Percentiles rank a stretch among this genome's conserved stretches.
phyloP scores from a whole-genome alignment of 371 early-diverging fungal genomes.

The Blakeslea trispora region DNA sequence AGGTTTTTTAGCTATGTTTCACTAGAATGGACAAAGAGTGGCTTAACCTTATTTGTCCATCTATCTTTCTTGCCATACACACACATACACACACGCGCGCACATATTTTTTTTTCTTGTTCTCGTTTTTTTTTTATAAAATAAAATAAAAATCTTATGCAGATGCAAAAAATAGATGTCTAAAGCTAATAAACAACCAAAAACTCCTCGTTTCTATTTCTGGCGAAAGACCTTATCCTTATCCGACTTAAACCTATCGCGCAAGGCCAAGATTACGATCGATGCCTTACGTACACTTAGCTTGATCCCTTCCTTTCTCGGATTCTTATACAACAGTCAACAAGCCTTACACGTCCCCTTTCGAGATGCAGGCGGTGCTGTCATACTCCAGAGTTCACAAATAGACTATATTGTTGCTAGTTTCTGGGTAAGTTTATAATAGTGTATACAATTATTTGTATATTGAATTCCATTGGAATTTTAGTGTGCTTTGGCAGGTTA shows the following conservation, averaged over 20 bases:
- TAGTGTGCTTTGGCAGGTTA: slow-evolving; percentile 60
- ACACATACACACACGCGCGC: no score
- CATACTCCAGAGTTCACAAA: slow-evolving; percentile 50
- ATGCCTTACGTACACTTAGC: slow-evolving; percentile 48
- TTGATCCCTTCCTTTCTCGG: slow-evolving; percentile 58
- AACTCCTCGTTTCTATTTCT: slow-evolving; percentile 30
- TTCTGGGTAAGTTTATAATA: slow-evolving; percentile 50
- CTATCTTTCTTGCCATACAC: no score
- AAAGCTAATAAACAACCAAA: slow-evolving; percentile 14
- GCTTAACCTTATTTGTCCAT: no score
- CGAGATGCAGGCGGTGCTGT: slow-evolving; percentile 58
- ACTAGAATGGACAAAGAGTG: no score
- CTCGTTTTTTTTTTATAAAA: no score
- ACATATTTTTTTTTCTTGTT: no score
- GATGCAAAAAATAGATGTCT: slow-evolving; percentile 7
- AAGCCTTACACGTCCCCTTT: slow-evolving; percentile 43
- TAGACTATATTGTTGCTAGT: slow-evolving; percentile 61
- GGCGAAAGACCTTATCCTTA: slow-evolving; percentile 31
- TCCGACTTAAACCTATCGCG: slow-evolving; percentile 51
- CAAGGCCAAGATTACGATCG: slow-evolving; percentile 39
- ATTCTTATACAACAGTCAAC: slow-evolving; percentile 43
- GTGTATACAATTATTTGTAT: background rate
- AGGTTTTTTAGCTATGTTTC: no score
- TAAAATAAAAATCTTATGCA: no score
- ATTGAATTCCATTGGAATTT: background rate